Percentiles rank a stretch among this genome's conserved stretches.
Evolutionary conservation across 768 basidiomycete genomes (phyloP).

Genomic region (Lentinus brumalis): DNA sequence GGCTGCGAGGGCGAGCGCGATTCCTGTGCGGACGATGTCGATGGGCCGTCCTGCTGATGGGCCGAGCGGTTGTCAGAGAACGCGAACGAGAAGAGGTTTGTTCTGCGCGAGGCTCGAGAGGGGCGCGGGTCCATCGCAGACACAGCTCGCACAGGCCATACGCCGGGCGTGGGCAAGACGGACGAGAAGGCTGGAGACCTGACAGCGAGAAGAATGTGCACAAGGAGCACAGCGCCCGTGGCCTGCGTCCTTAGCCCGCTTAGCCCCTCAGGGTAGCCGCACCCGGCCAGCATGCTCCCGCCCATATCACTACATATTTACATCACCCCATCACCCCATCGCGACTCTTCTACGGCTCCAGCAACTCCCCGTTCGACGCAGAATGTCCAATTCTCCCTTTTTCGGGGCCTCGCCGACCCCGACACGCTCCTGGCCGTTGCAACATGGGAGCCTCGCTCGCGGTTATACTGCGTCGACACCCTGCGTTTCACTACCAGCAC

Average conservation of each 20-base stretch:
- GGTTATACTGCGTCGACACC: conserved; percentile 3
- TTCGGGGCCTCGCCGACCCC: conserved; percentile 2
- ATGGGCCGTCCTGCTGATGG: neutral
- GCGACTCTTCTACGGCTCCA: neutral
- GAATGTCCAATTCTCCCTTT: neutral
- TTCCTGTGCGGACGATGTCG: conserved; percentile 1
- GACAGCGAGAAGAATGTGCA: neutral
- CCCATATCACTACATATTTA: neutral
- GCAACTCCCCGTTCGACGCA: neutral
- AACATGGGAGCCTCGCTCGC: conserved; percentile 6
- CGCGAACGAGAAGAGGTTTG: neutral
- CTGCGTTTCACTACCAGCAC: neutral
- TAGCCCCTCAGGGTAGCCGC: neutral
- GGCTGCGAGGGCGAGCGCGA: conserved; percentile 3
- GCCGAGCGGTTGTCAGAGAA: neutral
- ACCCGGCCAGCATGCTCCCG: neutral
- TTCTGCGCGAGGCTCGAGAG: neutral
- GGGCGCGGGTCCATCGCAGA: neutral
- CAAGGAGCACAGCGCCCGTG: neutral
- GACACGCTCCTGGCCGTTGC: neutral
- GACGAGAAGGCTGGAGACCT: neutral
- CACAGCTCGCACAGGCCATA: neutral
- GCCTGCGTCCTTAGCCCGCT: neutral
- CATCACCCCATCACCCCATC: neutral
- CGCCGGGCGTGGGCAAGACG: neutral